Evolutionary conservation across 1,139 yeast genomes (phyloP), one percentile per base, ranked within the genome.

Genomic region (Petasospora rhodanensis): DNA sequence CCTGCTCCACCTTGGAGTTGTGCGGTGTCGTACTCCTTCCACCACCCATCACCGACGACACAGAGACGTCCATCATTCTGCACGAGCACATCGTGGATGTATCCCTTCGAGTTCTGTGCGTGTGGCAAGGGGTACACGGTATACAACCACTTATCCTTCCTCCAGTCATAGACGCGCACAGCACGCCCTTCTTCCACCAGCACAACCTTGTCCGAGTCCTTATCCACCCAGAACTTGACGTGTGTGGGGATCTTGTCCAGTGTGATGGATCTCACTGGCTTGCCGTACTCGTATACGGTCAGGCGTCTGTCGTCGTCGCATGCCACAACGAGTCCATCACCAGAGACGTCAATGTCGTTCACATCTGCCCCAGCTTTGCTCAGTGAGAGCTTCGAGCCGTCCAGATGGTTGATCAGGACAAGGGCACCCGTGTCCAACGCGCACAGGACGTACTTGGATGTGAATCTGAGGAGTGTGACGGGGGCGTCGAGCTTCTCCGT

Each of bases 1-100:
- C 55, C 52, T 4, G 53, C 38, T 12, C 55, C 55, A 14, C 51
- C 49, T 12, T 18, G 28, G 4, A 51, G 29, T 2, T 25, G 20
- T 2, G 36, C 30, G 4, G 43, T 29, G 12, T 41, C 41, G 29
- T 54, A 61, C 18, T 48, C 43, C 34, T 59, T 59, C 55, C 57
- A 51, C 62, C 61, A 58, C 5, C 63, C 64, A 16, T 52, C 47
- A 2, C 64, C 64, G 22, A 58, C 39, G 3, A 58, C 61, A 3
- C n/a, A n/a, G n/a, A 56, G 38, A 3, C 60, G 27, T 16, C 48
- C 50, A 7, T 38, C 42, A n/a, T 51, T 49, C 20, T 41, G 29
- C 5, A 55, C 32, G 1, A 55, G 38, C 2, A 60, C 51, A 29
- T 52, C 62, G 24, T 35, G 42, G 5, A 52, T 52, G 6, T 38